Percentiles rank a stretch among this genome's conserved stretches.
These are phyloP conservation scores for Rubroboletus satanas DNA, from an alignment of 768 basidiomycete species.

Conservation along the genomic window DNA sequence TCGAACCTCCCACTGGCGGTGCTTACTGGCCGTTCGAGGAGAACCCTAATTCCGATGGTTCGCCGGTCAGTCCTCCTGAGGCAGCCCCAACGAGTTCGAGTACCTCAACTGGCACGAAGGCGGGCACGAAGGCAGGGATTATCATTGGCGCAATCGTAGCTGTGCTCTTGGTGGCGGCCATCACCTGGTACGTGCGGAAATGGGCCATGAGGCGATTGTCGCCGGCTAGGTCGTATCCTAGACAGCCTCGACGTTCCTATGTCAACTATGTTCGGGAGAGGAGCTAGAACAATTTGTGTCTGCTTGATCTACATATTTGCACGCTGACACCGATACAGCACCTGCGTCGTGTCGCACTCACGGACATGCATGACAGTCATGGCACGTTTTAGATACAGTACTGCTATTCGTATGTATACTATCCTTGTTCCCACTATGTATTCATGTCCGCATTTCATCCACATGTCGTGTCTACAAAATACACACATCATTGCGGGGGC, in stretches of 20 bases:
- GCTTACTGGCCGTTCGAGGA: slow-evolving; percentile 70
- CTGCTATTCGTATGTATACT: not conserved
- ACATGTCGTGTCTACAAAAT: not conserved
- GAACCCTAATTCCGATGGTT: slow-evolving; percentile 37
- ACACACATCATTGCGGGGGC: not conserved
- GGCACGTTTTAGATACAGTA: not conserved
- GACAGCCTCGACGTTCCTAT: slow-evolving; percentile 16
- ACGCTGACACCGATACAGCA: not conserved
- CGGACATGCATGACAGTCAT: not conserved
- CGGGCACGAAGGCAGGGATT: slow-evolving; percentile 42
- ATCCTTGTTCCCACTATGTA: not conserved
- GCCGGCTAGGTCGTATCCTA: slow-evolving; percentile 15
- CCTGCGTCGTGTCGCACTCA: not conserved
- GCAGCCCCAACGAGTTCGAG: slow-evolving; percentile 11
- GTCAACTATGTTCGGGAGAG: slow-evolving; percentile 17
- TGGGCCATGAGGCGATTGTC: slow-evolving; percentile 39
- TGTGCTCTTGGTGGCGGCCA: slow-evolving; percentile 38
- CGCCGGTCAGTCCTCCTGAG: slow-evolving; percentile 16
- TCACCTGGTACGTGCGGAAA: slow-evolving; percentile 47
- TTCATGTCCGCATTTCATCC: not conserved
- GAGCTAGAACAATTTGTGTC: not conserved
- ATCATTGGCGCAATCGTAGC: slow-evolving; percentile 50
- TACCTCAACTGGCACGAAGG: slow-evolving; percentile 27
- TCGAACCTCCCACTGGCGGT: slow-evolving; percentile 62
- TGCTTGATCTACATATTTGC: not conserved